Conservation (phyloP, 345 rosid genomes). For the Citropsis articulata region DNA sequence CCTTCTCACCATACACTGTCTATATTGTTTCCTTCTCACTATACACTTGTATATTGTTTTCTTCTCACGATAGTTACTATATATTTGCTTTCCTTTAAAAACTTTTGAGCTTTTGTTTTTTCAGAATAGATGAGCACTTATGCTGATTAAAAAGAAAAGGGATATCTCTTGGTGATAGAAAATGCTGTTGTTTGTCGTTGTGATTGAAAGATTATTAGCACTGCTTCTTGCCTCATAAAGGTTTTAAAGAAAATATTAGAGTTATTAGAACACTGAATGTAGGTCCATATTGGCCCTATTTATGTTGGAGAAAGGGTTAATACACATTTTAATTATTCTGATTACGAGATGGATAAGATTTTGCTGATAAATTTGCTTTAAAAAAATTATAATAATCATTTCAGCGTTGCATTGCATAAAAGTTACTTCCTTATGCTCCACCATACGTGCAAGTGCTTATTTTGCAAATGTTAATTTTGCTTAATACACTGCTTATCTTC, state of each 20-base stretch:
- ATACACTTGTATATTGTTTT: neutral
- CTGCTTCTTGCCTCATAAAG: neutral
- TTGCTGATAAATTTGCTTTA: neutral
- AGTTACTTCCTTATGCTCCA: neutral
- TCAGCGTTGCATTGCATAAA: neutral
- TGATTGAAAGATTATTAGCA: neutral
- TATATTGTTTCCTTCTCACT: neutral
- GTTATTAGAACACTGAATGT: neutral
- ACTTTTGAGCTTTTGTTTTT: constrained; percentile 7
- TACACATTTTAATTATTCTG: neutral
- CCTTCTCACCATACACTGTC: constrained; percentile 10
- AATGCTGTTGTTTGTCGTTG: neutral
- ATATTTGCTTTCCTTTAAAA: constrained; percentile 3
- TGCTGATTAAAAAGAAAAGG: neutral
- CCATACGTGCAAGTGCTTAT: neutral
- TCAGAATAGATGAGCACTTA: neutral
- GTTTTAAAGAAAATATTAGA: neutral
- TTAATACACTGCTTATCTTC: neutral
- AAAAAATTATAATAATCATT: neutral
- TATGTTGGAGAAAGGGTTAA: neutral
- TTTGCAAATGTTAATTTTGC: neutral
- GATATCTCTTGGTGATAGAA: neutral
- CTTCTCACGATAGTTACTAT: constrained; percentile 12
- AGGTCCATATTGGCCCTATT: neutral
- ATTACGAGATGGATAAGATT: neutral